Evolutionary conservation across 225 moss, liverwort and hornwort genomes (phyloP).

Genomic region (Sphagnum tenellum): DNA sequence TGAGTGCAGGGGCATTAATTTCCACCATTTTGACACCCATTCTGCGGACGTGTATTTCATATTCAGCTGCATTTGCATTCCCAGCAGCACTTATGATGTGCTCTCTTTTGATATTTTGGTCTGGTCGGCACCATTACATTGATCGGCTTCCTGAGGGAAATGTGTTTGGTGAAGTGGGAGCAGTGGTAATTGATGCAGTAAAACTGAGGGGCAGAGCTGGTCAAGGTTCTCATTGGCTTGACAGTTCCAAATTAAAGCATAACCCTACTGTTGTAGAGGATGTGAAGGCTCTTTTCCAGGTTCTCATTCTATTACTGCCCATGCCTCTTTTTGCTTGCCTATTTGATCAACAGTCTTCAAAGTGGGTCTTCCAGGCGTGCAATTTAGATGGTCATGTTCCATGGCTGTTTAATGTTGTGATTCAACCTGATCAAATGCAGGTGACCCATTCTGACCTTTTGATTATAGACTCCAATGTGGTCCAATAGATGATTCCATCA

Average conservation of each 20-base stretch:
- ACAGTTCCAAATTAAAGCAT: constrained; percentile 66
- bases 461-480: no score
- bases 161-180: constrained; percentile 59
- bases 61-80: constrained; percentile 70
- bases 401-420: constrained; percentile 53
- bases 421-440: constrained; percentile 98
- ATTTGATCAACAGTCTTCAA: constrained; percentile 85
- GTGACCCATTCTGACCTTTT: constrained; percentile 8
- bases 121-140: constrained; percentile 50
- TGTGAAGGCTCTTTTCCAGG: constrained; percentile 70
- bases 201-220: constrained; percentile 20
- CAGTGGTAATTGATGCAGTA: constrained; percentile 55
- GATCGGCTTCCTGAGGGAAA: constrained; percentile 74
- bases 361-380: constrained; percentile 92
- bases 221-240: constrained; percentile 51
- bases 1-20: constrained; percentile 77
- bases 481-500: no score
- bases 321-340: constrained; percentile 85
- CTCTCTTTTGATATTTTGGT: constrained; percentile 68
- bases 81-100: constrained; percentile 84
- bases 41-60: constrained; percentile 52
- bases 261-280: constrained; percentile 58
- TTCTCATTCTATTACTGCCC: constrained; percentile 65
- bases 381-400: constrained; percentile 45
- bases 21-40: constrained; percentile 73